phyloP scores from a whole-genome alignment of 805 yeast species.

The Babjeviella inositovora region DNA sequence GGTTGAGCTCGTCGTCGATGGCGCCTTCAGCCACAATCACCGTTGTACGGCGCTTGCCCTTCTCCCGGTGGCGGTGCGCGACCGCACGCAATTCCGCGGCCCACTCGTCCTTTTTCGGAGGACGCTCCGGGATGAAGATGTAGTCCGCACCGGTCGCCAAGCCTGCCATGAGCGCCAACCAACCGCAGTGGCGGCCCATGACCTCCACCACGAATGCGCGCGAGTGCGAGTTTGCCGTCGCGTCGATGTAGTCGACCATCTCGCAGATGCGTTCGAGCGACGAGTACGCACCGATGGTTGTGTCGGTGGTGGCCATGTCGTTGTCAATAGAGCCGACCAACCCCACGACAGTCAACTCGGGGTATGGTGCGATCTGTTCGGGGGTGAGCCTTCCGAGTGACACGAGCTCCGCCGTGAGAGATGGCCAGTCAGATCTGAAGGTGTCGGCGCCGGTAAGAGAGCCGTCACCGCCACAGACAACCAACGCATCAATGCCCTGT shows the following conservation, averaged over 20 bases:
- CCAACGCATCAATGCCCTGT: constrained; percentile 62
- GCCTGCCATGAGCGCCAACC: constrained; percentile 77
- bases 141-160: constrained; percentile 69
- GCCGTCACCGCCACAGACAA: constrained; percentile 79
- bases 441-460: constrained; percentile 72
- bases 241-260: constrained; percentile 68
- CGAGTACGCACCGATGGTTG: constrained; percentile 73
- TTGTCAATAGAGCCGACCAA: constrained; percentile 75
- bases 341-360: constrained; percentile 54
- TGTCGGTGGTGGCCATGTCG: constrained; percentile 75
- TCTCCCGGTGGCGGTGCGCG: constrained; percentile 43
- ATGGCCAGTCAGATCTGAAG: constrained; percentile 67
- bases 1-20: constrained; percentile 48
- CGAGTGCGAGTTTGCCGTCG: constrained; percentile 72
- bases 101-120: constrained; percentile 52
- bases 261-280: constrained; percentile 61
- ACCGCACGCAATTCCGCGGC: constrained; percentile 48
- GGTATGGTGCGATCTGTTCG: constrained; percentile 27
- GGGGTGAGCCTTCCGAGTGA: constrained; percentile 23
- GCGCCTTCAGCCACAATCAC: constrained; percentile 84
- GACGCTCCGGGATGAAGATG: constrained; percentile 68
- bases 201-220: constrained; percentile 77
- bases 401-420: constrained; percentile 41
- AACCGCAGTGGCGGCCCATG: constrained; percentile 85
- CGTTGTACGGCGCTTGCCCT: constrained; percentile 66